Base-by-base conservation (phyloP, 768 basidiomycete genomes). In the Gloeophyllum trabeum region DNA sequence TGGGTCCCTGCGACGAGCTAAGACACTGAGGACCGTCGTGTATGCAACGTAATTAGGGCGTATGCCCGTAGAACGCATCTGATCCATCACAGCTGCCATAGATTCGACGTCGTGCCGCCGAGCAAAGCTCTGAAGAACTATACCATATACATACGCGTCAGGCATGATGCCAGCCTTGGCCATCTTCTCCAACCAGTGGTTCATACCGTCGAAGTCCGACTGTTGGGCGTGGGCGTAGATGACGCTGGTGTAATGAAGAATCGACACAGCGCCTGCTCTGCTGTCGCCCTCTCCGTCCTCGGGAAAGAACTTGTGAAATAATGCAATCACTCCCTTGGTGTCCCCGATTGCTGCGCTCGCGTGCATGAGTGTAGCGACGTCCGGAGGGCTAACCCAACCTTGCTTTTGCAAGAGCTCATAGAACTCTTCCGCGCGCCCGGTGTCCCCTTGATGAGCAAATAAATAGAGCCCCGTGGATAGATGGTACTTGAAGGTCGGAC, bases 21-120 rank as follows among this genome's bases (percentile, higher is more conserved):
- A 73, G 45, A 79, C 64, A n/a, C 69, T 60, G 48, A 92, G 71
- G 43, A 89, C 62, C 5, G 67, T 71, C 6, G 81, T 84, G 55
- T 85, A 92, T 6, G 76, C 63, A 28, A 70, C 61, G 4, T 48
- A 52, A 38, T 72, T 69, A 5, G 79, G 77, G 26, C 51, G 42
- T 16, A 78, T 42, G 2, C 69, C 66, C 3, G 64, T 61, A 2
- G 54, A 49, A 36, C 70, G 69, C 84, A 93, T 85, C 55, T 79
- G 70, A 25, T 71, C 56, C 44, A 87, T 62, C 4, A 79, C 55
- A 6, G 56, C 48, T 13, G 65, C 56, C 39, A 81, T 66, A 13
- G 71, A 61, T 10, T 67, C 59, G n/a, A 79, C 47, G 45, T 83
- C 78, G 13, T 73, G 75, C 10, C 64, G 63, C 28, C 58, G 55